Evolutionary conservation across 768 basidiomycete genomes (phyloP), one percentile per base, ranked within the genome.

Genomic region (Naematelia encephala): DNA sequence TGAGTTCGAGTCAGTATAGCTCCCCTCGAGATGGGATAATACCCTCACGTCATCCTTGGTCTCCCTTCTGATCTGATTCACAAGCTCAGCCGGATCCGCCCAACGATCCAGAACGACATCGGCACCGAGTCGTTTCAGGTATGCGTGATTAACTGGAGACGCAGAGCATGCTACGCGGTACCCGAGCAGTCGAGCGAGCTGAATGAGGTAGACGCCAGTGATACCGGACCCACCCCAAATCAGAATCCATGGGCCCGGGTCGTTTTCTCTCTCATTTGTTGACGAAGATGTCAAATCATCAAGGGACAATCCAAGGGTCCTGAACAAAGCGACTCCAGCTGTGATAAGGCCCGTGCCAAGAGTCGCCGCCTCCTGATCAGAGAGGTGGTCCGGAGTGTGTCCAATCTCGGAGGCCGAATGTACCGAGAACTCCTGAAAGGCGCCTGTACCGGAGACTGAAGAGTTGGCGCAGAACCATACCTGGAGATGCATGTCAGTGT

Each of bases 161-260:
- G 81, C 78, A 22, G 81, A 81, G 5, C 82, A 78, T 19, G 81
- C 75, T 47, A 83, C 80, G 23, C 77, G 77, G 57, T 81, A 76
- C 14, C 82, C 82, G 0, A 79, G 65, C 2, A 80, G 67, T 30
- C 79, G 78, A 1, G 80, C 79, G 14, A 82, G 76, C 61, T 81
- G 79, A 16, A 83, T 73, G 34, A 67, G 46, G 50, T 63, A 71
- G 1, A 66, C 61, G 3, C 69, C 69, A 3, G 69, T 71, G 42
- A 61, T 65, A 16, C 67, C 67, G 1, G 64, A 46, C 3, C 67
- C 69, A 8, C 63, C 66, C 67, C 69, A 70, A 3, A 67, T 63
- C 14, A 67, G 45, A 10, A 69, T 42, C 65, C 65, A 67, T 3
- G 64, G 54, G 2, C 25, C 53, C n/a, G n/a, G n/a, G 13, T 54